Conservation (phyloP, 23 red algal species). For the Rhodosorus marinus region DNA sequence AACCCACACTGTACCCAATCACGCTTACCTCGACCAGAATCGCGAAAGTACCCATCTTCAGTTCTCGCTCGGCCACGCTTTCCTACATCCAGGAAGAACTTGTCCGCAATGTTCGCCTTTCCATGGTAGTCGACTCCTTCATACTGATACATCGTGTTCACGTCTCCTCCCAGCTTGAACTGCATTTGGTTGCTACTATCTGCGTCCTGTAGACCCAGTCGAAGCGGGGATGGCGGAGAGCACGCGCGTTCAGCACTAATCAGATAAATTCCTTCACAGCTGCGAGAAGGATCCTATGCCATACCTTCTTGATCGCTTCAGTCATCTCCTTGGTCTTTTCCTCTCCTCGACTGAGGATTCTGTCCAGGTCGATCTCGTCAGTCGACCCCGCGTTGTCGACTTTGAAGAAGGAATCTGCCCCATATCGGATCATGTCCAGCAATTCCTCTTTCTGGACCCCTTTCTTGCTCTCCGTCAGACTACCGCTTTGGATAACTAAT, state of each 20-base stretch:
- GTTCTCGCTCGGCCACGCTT: slow-evolving; percentile 67
- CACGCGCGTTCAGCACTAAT: too few relatives aligned
- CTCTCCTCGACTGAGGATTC: slow-evolving; percentile 66
- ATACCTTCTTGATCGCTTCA: slow-evolving; percentile 46
- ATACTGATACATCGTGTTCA: slow-evolving; percentile 65
- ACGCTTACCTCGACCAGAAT: too few relatives aligned
- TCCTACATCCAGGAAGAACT: slow-evolving; percentile 93
- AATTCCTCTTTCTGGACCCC: slow-evolving; percentile 72
- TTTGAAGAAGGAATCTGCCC: slow-evolving; percentile 91
- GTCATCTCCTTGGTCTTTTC: slow-evolving; percentile 75
- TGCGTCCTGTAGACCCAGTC: background rate
- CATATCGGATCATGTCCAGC: slow-evolving; percentile 96
- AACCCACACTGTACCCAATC: too few relatives aligned
- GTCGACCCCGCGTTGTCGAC: slow-evolving; percentile 25
- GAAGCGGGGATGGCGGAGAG: too few relatives aligned
- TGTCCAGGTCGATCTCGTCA: slow-evolving; percentile 76
- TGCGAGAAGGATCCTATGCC: too few relatives aligned
- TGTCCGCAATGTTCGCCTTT: slow-evolving; percentile 20
- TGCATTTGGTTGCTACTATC: slow-evolving; percentile 3
- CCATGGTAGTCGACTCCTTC: slow-evolving; percentile 79
- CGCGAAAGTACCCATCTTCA: slow-evolving; percentile 80
- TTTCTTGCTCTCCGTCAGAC: slow-evolving; percentile 73
- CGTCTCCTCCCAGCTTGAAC: slow-evolving; percentile 13
- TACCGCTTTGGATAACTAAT: slow-evolving; percentile 90
- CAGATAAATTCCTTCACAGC: too few relatives aligned